These are phyloP conservation scores for Chaetomium sp. DNA, from an alignment of 2,329 filamentous ascomycete genomes.

Conservation along the genomic window DNA sequence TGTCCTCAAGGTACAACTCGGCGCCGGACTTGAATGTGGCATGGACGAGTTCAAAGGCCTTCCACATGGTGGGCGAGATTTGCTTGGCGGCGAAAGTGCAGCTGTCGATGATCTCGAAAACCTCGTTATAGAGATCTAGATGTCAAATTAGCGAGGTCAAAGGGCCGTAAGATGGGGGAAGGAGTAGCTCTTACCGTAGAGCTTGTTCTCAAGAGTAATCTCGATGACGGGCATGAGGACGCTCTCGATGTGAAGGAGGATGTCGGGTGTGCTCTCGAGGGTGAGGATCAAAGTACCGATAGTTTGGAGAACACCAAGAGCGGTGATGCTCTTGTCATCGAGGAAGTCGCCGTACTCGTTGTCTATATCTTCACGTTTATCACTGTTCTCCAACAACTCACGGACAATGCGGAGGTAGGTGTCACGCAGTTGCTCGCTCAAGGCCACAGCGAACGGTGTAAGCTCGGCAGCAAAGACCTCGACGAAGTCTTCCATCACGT, in stretches of 20 bases:
- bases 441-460: constrained; percentile 90
- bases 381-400: constrained; percentile 83
- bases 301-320: constrained; percentile 90
- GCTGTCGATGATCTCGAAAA: constrained; percentile 98
- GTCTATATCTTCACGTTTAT: constrained; percentile 67
- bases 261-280: constrained; percentile 92
- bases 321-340: constrained; percentile 98
- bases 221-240: constrained; percentile 96
- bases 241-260: constrained; percentile 87
- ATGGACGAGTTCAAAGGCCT: constrained; percentile 94
- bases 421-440: constrained; percentile 92
- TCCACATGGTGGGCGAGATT: constrained; percentile 97
- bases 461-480: constrained; percentile 97
- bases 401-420: constrained; percentile 92
- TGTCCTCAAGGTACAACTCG: constrained; percentile 95
- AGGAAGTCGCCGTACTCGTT: constrained; percentile 83
- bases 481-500: constrained; percentile 99
- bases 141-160: constrained; percentile 4
- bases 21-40: constrained; percentile 95
- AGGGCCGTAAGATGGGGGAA: background rate
- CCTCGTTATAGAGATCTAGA: constrained; percentile 86
- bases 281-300: constrained; percentile 97
- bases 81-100: constrained; percentile 96
- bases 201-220: constrained; percentile 93
- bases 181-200: constrained; percentile 62